Conservation (phyloP, 2,329 filamentous ascomycete species). For the Fusarium sp. region DNA sequence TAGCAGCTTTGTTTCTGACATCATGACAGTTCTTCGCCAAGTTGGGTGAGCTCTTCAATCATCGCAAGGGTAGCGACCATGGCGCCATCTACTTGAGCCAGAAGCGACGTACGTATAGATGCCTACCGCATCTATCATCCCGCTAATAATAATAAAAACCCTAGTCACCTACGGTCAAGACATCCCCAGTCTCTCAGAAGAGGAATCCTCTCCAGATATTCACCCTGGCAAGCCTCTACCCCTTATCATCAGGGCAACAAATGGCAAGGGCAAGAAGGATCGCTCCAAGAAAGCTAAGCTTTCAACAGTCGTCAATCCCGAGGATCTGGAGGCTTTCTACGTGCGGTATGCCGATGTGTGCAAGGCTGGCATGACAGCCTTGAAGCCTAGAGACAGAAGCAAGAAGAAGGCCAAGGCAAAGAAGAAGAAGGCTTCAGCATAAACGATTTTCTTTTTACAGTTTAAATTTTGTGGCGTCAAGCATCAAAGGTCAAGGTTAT, state of each 20-base stretch:
- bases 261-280: conserved; percentile 74
- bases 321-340: conserved; percentile 83
- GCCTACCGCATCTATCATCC: not conserved
- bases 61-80: conserved; percentile 73
- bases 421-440: conserved; percentile 63
- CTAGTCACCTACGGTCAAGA: conserved; percentile 57
- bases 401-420: conserved; percentile 85
- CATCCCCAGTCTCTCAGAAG: conserved; percentile 53
- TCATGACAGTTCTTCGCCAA: conserved; percentile 74
- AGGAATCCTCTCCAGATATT: conserved; percentile 68
- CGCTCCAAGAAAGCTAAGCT: conserved; percentile 74
- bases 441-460: not conserved
- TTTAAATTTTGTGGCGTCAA: not conserved
- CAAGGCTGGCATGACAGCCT: conserved; percentile 84
- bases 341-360: conserved; percentile 87
- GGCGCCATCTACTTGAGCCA: conserved; percentile 80
- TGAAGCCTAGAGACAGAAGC: conserved; percentile 94
- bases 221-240: conserved; percentile 69
- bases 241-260: conserved; percentile 83
- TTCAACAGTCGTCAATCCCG: conserved; percentile 82
- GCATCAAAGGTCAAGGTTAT: not conserved
- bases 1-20: conserved; percentile 9
- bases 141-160: conserved; percentile 5
- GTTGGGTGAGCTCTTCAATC: conserved; percentile 73
- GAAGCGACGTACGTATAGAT: conserved; percentile 70